phyloP scores from a whole-genome alignment of 345 rosid genomes.

The Populus nigra region DNA sequence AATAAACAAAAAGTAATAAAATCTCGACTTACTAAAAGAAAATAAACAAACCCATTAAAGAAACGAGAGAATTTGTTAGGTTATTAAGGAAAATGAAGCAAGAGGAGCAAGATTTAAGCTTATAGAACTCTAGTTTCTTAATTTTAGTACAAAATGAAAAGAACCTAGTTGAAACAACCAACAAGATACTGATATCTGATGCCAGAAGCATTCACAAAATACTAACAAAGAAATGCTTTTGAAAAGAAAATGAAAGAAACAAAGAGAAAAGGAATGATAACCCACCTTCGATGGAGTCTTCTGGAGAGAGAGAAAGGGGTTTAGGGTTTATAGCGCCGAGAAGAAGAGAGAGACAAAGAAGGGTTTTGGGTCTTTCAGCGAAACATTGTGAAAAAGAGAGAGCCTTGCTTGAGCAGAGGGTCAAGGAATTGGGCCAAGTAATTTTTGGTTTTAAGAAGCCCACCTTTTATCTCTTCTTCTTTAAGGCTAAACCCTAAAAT shows the following conservation, averaged over 20 bases:
- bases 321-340: constrained; percentile 17
- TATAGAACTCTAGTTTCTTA: neutral
- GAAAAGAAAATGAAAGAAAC: neutral
- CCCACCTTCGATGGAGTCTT: neutral
- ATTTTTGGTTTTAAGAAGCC: neutral
- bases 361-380: neutral
- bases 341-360: neutral
- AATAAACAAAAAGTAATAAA: neutral
- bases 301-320: neutral
- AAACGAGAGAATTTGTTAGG: neutral
- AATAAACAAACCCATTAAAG: neutral
- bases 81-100: neutral
- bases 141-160: neutral
- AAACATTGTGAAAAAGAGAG: neutral
- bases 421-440: neutral
- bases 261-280: neutral
- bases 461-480: neutral
- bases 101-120: neutral
- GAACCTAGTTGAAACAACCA: neutral
- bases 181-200: neutral
- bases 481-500: too few species aligned
- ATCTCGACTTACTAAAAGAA: neutral
- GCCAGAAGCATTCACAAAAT: neutral
- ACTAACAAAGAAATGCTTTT: neutral
- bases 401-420: neutral